Percentiles rank a stretch among this genome's conserved stretches.
Evolutionary conservation across 2,329 filamentous ascomycete species (phyloP).

Genomic region (Fusarium coicis): DNA sequence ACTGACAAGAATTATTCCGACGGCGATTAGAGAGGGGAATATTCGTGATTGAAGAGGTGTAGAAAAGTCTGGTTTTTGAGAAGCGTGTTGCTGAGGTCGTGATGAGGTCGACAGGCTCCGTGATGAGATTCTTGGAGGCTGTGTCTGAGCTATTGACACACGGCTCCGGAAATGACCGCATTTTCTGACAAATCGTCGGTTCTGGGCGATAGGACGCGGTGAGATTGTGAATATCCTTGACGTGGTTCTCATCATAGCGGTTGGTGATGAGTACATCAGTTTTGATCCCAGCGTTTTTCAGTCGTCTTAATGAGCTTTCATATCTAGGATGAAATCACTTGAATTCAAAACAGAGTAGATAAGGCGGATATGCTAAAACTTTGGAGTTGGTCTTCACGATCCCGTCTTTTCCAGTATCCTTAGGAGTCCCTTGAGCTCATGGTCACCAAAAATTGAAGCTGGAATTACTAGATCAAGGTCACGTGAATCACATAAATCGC

Average conservation of each 20-base stretch:
- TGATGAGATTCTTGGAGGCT: neutral
- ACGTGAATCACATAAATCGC: slow-evolving; percentile 30
- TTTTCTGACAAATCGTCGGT: neutral
- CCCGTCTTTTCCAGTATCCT: neutral
- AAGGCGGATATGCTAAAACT: accelerated
- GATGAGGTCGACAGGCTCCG: neutral
- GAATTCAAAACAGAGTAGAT: neutral
- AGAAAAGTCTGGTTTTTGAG: slow-evolving; percentile 53
- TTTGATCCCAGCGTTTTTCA: neutral
- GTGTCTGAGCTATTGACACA: neutral
- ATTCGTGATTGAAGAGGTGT: slow-evolving; percentile 51
- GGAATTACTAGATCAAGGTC: slow-evolving; percentile 18
- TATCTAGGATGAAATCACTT: neutral
- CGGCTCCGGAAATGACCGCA: neutral
- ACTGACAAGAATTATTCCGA: slow-evolving; percentile 38
- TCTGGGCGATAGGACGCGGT: neutral
- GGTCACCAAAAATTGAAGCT: slow-evolving; percentile 1
- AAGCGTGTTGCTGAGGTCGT: neutral
- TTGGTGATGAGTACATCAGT: neutral
- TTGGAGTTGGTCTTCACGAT: neutral
- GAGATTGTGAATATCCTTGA: slow-evolving; percentile 4
- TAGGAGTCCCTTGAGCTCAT: neutral
- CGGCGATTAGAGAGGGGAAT: slow-evolving; percentile 37
- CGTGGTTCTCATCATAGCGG: slow-evolving; percentile 6
- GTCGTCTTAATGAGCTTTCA: neutral